Conservation (phyloP, 2,329 filamentous ascomycete species). For the Grosmannia huntii region DNA sequence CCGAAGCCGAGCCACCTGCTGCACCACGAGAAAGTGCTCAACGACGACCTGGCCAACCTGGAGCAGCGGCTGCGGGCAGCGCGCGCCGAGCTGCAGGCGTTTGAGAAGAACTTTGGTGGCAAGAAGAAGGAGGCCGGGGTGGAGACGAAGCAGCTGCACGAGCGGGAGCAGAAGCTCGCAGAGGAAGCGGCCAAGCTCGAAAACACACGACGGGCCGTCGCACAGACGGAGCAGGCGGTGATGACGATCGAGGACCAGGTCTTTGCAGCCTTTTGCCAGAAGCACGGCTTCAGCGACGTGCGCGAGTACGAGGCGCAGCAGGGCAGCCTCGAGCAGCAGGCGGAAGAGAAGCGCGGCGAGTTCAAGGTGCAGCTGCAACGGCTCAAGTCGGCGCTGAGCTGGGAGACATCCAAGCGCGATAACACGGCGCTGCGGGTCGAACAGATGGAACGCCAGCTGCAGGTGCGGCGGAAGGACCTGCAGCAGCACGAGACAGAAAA, state of each 20-base stretch:
- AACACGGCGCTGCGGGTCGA: slow-evolving; percentile 57
- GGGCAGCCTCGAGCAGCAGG: slow-evolving; percentile 82
- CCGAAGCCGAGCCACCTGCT: slow-evolving; percentile 67
- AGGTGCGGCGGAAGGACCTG: slow-evolving; percentile 57
- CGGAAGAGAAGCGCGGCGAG: slow-evolving; percentile 71
- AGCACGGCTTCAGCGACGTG: slow-evolving; percentile 78
- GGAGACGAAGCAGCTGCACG: slow-evolving; percentile 57
- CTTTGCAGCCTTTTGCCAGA: slow-evolving; percentile 73
- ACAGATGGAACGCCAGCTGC: slow-evolving; percentile 51
- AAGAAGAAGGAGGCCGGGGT: slow-evolving; percentile 72
- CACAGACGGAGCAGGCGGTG: slow-evolving; percentile 49
- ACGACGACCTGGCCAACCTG: slow-evolving; percentile 66
- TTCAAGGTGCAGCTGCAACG: slow-evolving; percentile 76
- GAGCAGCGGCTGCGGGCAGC: slow-evolving; percentile 62
- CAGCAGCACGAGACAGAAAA: slow-evolving; percentile 60
- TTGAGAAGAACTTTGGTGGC: slow-evolving; percentile 72
- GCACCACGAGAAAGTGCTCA: slow-evolving; percentile 66
- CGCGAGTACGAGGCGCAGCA: slow-evolving; percentile 90
- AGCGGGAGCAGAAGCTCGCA: slow-evolving; percentile 65
- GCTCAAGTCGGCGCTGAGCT: slow-evolving; percentile 48
- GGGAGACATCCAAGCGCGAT: slow-evolving; percentile 38
- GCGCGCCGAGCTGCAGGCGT: slow-evolving; percentile 62
- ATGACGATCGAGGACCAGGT: slow-evolving; percentile 77
- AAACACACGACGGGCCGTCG: slow-evolving; percentile 35
- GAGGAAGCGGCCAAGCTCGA: slow-evolving; percentile 59